These are phyloP conservation scores for Dimargaris cristalligena DNA, from an alignment of 192 early-diverging fungal genomes.

Conservation along the genomic window DNA sequence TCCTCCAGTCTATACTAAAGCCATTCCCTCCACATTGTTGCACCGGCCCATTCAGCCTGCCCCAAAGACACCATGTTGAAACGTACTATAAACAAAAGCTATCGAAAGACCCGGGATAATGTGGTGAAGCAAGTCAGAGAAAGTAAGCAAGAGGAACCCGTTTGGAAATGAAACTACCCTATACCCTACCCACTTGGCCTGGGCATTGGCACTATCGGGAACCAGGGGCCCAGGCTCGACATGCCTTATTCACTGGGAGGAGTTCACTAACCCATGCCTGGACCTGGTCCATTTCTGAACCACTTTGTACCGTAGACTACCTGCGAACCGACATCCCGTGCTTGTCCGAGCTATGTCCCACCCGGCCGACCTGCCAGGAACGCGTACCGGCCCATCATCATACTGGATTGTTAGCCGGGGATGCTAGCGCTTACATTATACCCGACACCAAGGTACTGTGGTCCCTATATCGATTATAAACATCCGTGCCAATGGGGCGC, in stretches of 20 bases:
- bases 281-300: background rate
- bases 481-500: background rate
- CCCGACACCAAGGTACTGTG: slow-evolving; percentile 31
- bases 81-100: too few species aligned
- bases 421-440: slow-evolving; percentile 27
- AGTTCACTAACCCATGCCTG: background rate
- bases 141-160: background rate
- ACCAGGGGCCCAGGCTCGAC: background rate
- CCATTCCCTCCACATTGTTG: too few species aligned
- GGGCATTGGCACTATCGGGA: background rate
- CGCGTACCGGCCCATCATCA: slow-evolving; percentile 15
- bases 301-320: slow-evolving; percentile 22
- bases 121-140: slow-evolving; percentile 4
- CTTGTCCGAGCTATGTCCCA: slow-evolving; percentile 25
- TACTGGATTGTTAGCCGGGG: slow-evolving; percentile 17
- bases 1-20: too few species aligned
- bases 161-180: background rate
- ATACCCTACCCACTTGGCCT: too few species aligned
- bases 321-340: slow-evolving; percentile 41
- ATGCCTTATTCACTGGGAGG: background rate
- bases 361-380: slow-evolving; percentile 19
- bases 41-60: too few species aligned
- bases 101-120: background rate
- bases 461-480: background rate
- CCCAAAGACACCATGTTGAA: too few species aligned